These are phyloP conservation scores for Globisporangium alternatum DNA, from an alignment of 352 stramenopile species.

Conservation along the genomic window DNA sequence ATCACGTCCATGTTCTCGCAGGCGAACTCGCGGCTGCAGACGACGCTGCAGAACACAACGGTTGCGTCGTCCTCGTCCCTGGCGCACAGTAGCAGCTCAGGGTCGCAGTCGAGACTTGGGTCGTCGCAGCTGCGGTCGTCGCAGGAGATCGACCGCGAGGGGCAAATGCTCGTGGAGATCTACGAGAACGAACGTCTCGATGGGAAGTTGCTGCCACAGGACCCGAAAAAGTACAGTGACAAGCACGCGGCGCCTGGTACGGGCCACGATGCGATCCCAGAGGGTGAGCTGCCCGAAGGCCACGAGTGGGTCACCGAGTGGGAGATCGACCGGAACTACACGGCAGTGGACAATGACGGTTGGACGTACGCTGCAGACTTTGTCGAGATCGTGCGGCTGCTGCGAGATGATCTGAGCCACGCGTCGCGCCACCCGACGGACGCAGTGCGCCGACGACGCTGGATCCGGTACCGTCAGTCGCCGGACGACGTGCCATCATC, in stretches of 20 bases:
- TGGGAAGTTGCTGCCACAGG: slow-evolving; percentile 59
- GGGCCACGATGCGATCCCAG: slow-evolving; percentile 66
- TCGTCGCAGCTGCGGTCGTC: slow-evolving; percentile 46
- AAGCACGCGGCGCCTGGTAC: slow-evolving; percentile 43
- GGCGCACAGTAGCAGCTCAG: slow-evolving; percentile 14
- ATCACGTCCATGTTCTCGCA: slow-evolving; percentile 63
- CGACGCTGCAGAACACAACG: slow-evolving; percentile 55
- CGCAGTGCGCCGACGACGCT: slow-evolving; percentile 69
- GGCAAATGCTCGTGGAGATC: slow-evolving; percentile 72
- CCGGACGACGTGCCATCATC: slow-evolving; percentile 44
- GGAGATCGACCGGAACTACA: slow-evolving; percentile 83
- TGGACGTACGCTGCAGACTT: slow-evolving; percentile 88
- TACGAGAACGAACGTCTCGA: slow-evolving; percentile 86
- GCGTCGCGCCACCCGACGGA: slow-evolving; percentile 79
- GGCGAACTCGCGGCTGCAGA: slow-evolving; percentile 69
- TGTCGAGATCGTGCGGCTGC: slow-evolving; percentile 64
- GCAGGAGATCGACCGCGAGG: slow-evolving; percentile 64
- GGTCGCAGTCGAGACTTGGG: slow-evolving; percentile 25
- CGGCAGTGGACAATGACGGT: slow-evolving; percentile 70
- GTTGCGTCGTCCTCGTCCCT: slow-evolving; percentile 20
- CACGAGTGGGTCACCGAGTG: slow-evolving; percentile 81
- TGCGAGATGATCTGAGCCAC: slow-evolving; percentile 81
- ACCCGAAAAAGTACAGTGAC: slow-evolving; percentile 77
- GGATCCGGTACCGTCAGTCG: slow-evolving; percentile 71
- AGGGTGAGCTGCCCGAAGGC: slow-evolving; percentile 58